Evolutionary conservation across 129 eudicot genomes (phyloP), one percentile per base, ranked within the genome.

Genomic region (Chrysanthemum makinoi): DNA sequence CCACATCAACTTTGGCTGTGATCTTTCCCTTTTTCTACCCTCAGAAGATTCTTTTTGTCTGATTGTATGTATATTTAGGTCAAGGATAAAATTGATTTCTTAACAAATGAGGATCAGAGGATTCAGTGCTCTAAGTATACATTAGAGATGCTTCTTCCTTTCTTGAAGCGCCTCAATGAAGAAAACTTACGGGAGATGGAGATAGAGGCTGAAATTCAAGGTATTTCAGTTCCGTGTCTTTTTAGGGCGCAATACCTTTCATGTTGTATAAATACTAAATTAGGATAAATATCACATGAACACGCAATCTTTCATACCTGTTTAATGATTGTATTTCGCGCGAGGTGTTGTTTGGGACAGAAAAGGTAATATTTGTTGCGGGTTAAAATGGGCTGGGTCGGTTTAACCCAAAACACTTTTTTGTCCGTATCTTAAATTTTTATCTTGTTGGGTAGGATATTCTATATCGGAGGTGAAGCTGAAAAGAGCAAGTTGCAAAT

Each of bases 151-250:
- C 81, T 90, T 78, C 82, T 87, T 19, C 95, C 97, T 20, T 85
- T 81, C 59, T 24, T 87, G 66, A 87, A 47, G 70, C 75, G 69
- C 65, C 60, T 87, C n/a, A 69, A 73, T 43, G 76, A 79, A 67
- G 87, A 90, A 49, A 91, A 90, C 54, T 15, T 66, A 55, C 24
- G 11, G 51, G 97, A 90, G 77, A 81, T 67, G 77, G 82, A 75
- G 20, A 54, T 79, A 11, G 97, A 89, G 75, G 96, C 96, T 58
- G 78, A 67, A 64, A 82, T 80, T 64, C 75, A 70, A 78, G 90
- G 96, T 89, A 82, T 33, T 33, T 24, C 43, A 35, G 12, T 10
- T 15, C 46, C 18, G 48, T 17, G 6, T 52, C 54, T 69, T 28
- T 3, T 13, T 20, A 35, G 43, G 39, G 19, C 11, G 1, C 24